phyloP scores from a whole-genome alignment of 2,329 filamentous ascomycete genomes.

The Pyricularia sp. region DNA sequence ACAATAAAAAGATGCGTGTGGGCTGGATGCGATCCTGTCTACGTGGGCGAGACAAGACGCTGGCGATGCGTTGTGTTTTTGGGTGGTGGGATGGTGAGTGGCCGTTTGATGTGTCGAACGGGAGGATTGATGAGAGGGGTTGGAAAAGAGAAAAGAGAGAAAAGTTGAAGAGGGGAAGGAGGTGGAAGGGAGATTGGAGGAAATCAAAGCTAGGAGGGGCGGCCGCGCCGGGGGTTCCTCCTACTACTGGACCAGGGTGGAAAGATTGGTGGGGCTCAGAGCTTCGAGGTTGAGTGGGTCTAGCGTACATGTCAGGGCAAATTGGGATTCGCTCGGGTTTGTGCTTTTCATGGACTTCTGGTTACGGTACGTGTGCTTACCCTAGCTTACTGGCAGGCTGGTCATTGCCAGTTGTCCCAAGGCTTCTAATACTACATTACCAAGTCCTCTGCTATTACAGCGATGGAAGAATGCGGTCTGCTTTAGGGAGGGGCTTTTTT shows the following conservation, averaged over 20 bases:
- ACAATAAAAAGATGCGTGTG: conserved; percentile 9
- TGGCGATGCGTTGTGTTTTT: background rate
- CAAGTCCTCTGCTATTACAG: background rate
- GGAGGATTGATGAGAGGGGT: conserved; percentile 16
- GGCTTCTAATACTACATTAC: background rate
- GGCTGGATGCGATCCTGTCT: conserved; percentile 2
- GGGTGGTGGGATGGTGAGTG: conserved; percentile 2
- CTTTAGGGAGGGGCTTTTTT: background rate
- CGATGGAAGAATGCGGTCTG: background rate
- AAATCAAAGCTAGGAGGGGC: conserved; percentile 1
- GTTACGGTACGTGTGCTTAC: background rate
- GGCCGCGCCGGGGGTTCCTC: background rate
- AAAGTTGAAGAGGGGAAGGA: conserved; percentile 15
- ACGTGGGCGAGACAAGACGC: background rate
- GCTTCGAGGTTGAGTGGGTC: background rate
- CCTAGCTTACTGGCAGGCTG: background rate
- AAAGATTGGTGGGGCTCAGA: conserved; percentile 1
- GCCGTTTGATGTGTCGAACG: background rate
- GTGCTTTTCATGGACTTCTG: background rate
- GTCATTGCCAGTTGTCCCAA: background rate
- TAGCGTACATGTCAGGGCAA: conserved; percentile 4
- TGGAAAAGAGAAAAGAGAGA: conserved; percentile 19
- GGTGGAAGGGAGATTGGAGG: conserved; percentile 15
- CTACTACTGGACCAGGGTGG: conserved; percentile 1
- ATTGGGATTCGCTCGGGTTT: conserved; percentile 4